A percentile compares a stretch with the other conserved stretches of the same genome.
Evolutionary conservation across 192 early-diverging fungal species (phyloP).

Genomic region (Funneliformis geosporum): DNA sequence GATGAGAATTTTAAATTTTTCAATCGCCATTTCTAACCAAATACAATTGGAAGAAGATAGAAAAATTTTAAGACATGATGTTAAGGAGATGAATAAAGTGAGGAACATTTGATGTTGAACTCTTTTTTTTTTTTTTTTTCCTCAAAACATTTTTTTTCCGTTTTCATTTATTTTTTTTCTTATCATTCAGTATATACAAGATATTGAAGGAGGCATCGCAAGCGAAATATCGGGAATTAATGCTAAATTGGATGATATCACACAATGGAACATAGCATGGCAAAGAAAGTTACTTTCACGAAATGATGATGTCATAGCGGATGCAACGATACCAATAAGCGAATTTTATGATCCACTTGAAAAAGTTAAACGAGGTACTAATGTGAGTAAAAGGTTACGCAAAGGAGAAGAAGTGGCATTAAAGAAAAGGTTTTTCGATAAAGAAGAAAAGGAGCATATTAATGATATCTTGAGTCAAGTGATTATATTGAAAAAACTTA

Average conservation of each 20-base stretch:
- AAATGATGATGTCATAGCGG: neutral
- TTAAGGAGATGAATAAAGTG: constrained; percentile 19
- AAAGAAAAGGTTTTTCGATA: neutral
- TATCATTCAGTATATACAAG: neutral
- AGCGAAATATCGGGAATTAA: constrained; percentile 4
- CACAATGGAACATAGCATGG: constrained; percentile 9
- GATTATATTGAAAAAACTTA: constrained; percentile 27
- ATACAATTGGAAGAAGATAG: constrained; percentile 16
- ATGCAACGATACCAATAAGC: neutral
- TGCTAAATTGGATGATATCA: constrained; percentile 28
- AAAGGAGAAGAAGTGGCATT: constrained; percentile 13
- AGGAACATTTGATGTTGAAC: too few relatives aligned
- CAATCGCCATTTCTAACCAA: constrained; percentile 5
- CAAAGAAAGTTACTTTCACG: constrained; percentile 4
- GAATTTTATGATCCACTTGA: neutral
- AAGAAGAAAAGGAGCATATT: constrained; percentile 4
- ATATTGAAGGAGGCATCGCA: constrained; percentile 19
- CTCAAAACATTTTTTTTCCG: neutral
- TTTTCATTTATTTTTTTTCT: neutral
- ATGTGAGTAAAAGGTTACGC: constrained; percentile 3
- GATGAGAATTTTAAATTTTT: constrained; percentile 23
- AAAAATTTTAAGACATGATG: constrained; percentile 9
- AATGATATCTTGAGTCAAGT: constrained; percentile 26
- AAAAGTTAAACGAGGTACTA: neutral
- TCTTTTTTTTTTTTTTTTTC: neutral